phyloP scores from a whole-genome alignment of 805 yeast species.

The Candida cerambycidarum region DNA sequence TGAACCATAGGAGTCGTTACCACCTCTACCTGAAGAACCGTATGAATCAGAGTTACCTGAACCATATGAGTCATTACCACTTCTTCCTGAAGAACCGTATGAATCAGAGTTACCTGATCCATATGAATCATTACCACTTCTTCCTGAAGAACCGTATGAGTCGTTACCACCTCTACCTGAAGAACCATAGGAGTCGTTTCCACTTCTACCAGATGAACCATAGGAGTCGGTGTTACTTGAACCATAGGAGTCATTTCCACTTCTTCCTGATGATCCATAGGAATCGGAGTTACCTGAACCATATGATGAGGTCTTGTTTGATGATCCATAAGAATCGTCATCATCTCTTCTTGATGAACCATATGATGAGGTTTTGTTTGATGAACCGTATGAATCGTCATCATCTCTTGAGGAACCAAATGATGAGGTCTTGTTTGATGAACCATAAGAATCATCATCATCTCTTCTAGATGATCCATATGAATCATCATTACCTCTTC shows the following conservation, averaged over 20 bases:
- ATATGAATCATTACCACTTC: conserved; percentile 21
- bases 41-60: conserved; percentile 14
- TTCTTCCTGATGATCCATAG: conserved; percentile 20
- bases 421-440: conserved; percentile 14
- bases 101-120: too few relatives aligned
- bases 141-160: conserved; percentile 25
- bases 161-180: conserved; percentile 13
- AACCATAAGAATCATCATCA: conserved; percentile 16
- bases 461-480: conserved; percentile 20
- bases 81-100: conserved; percentile 19
- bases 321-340: conserved; percentile 13
- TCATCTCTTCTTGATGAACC: conserved; percentile 18
- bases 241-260: conserved; percentile 12
- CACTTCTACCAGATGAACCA: conserved; percentile 12
- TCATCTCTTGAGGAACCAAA: conserved; percentile 19
- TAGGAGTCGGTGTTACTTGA: conserved; percentile 9
- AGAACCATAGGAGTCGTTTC: conserved; percentile 24
- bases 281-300: conserved; percentile 14
- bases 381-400: conserved; percentile 16
- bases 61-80: conserved; percentile 23
- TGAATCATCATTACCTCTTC: conserved; percentile 12
- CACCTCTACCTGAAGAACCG: conserved; percentile 13
- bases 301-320: conserved; percentile 14
- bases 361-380: too few relatives aligned
- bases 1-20: conserved; percentile 21